phyloP scores from a whole-genome alignment of 805 yeast genomes.

The Ogataea degrootiae region DNA sequence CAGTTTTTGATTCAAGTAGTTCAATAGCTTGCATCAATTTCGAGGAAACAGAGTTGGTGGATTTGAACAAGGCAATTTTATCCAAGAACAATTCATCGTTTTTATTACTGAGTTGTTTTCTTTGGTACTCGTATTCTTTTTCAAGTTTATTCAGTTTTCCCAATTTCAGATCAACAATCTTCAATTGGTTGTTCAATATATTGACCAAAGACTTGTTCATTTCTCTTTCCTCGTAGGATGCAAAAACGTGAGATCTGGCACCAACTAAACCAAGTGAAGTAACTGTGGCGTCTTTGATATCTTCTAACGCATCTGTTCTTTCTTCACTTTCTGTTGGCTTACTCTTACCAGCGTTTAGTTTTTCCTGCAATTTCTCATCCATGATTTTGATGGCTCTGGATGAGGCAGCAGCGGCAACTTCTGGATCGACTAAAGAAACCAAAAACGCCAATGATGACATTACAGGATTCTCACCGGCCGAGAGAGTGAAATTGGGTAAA shows the following conservation, averaged over 20 bases:
- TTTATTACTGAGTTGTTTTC: constrained; percentile 52
- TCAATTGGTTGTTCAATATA: constrained; percentile 57
- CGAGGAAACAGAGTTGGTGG: constrained; percentile 45
- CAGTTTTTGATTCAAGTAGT: constrained; percentile 12
- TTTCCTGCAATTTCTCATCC: constrained; percentile 38
- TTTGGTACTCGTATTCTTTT: constrained; percentile 60
- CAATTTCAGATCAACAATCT: constrained; percentile 62
- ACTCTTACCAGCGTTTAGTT: constrained; percentile 31
- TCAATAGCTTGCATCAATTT: constrained; percentile 40
- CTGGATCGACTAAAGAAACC: constrained; percentile 79
- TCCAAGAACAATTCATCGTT: constrained; percentile 67
- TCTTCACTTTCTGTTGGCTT: constrained; percentile 11
- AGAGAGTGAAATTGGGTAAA: constrained; percentile 79
- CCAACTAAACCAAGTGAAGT: constrained; percentile 75
- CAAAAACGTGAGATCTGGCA: constrained; percentile 73
- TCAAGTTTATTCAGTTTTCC: constrained; percentile 56
- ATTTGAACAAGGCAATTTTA: constrained; percentile 59
- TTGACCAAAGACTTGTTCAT: constrained; percentile 55
- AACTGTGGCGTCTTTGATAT: constrained; percentile 55
- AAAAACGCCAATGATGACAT: constrained; percentile 88
- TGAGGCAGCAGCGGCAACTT: constrained; percentile 80
- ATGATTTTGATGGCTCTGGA: constrained; percentile 49
- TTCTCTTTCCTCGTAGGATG: constrained; percentile 75
- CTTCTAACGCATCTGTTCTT: constrained; percentile 19
- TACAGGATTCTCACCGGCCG: constrained; percentile 87